Base-by-base conservation (phyloP, 495 filamentous ascomycete genomes). In the Podospora pseudoanserina region DNA sequence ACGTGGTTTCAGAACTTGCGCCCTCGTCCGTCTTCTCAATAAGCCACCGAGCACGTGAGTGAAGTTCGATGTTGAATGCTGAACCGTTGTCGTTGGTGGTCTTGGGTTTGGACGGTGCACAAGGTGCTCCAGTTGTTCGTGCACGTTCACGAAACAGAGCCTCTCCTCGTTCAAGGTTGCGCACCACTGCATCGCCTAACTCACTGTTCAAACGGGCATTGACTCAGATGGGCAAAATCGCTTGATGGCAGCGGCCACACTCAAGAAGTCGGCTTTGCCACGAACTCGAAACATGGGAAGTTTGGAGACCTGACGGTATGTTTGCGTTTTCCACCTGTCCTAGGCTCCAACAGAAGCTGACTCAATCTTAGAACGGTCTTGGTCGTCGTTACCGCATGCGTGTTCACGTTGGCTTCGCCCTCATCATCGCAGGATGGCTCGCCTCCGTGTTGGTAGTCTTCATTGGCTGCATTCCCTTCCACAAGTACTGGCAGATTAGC, bases 201-300 rank as follows among this genome's bases (percentile, higher is more conserved):
- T 83, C 79, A 9, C 86, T 85, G 79, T 86, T 89, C 30, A 85
- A 83, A 34, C 86, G 83, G 1, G 89, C 89, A 56, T 85, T 88
- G 73, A 83, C 87, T 82, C 89, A 93, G 5, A 82, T 82, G 4
- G 77, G 77, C 20, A 85, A 82, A 5, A 91, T 75, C 2, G 77
- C 75, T 64, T 86, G 84, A 93, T 78, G 0, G 89, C 71, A 3
- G 78, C 70, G 57, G 86, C 86, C 58, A 87, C 88, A 57, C 78
- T 81, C 57, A 86, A 84, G 60, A 93, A 84, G n/a, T 87, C 85
- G 56, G 80, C 78, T 60, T 84, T 87, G 13, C 87, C 88, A 19
- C 90, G 84, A 20, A 82, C 82, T 59, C 85, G 83, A 68, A 89
- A 88, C 72, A 89, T 88, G 39, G 86, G 84, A 1, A 91, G 73